Evolutionary conservation across 441 rosid genomes (phyloP), one percentile per base, ranked within the genome.

Genomic region (Pelargonium australe): DNA sequence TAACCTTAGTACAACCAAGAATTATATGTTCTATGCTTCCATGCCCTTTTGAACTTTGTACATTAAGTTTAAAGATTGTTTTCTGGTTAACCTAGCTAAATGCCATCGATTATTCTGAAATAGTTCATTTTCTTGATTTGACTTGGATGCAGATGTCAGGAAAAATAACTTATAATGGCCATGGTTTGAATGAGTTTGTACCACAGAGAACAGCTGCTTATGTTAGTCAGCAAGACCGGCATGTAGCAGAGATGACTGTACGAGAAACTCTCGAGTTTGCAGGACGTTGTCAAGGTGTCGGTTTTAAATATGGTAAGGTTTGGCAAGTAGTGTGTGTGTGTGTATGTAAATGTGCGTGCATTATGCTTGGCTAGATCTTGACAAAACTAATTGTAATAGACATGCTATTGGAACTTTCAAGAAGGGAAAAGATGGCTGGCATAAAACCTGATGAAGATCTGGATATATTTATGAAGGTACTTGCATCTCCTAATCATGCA

Each of bases 401-500:
- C 84, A 95, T 95, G 99, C 87, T 95, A 55, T 23, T 80, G 82
- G 99, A 95, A 79, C 90, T 95, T 76, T 87, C 97, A 70, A 85
- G 99, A 79, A 90, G 98, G 71, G 99, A 95, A 75, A 95, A 95
- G 85, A 72, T 84, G 61, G 88, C 95, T 44, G 97, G 95, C 70
- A 92, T 95, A 71, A 89, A 89, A 76, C 98, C 99, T 67, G 96
- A 95, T 81, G 99, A 89, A 81, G 99, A 95, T 82, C 99, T 95
- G 72, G 99, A 95, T 74, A 89, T 95, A 76, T 92, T 95, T 79
- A 90, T 95, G 96, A 95, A 95, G 99, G 99, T 92, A 78, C 14
- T 68, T 19, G 40, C 64, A n/a, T 66, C 40, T 63, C 57, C 44
- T 9, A 70, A 45, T 71, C n/a, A 53, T 70, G 14, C 6, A 19